A percentile compares a stretch with the other conserved stretches of the same genome.
Conservation (phyloP, 1,284 basidiomycete genomes). For the Moniliophthora roreri region DNA sequence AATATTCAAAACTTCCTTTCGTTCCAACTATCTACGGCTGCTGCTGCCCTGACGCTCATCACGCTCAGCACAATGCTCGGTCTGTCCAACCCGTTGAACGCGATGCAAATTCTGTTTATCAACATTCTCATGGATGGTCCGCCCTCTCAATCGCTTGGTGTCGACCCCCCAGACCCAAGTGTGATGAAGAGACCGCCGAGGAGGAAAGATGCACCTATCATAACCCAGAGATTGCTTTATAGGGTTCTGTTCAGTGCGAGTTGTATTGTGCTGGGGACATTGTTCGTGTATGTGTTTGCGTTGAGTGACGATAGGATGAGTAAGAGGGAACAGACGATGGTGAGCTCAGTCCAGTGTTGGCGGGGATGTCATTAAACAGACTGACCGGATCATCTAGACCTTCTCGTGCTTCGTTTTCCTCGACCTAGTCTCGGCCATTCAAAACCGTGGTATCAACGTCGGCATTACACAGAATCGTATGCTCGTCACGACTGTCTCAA, state of each 20-base stretch:
- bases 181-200: conserved; percentile 90
- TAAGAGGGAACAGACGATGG: conserved; percentile 92
- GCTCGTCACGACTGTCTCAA: conserved; percentile 84
- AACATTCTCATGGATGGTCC: conserved; percentile 99
- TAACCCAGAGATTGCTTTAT: conserved; percentile 70
- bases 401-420: conserved; percentile 97
- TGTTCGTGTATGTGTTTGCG: conserved; percentile 86
- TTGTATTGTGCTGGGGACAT: conserved; percentile 86
- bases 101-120: conserved; percentile 99
- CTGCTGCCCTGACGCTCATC: conserved; percentile 93
- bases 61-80: conserved; percentile 90
- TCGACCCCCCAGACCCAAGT: conserved; percentile 91
- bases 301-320: conserved; percentile 81
- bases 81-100: conserved; percentile 90
- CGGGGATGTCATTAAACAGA: conserved; percentile 6
- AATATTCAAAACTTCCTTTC: conserved; percentile 98
- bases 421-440: conserved; percentile 92
- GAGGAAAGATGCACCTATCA: conserved; percentile 86
- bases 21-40: conserved; percentile 96
- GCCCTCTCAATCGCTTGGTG: conserved; percentile 93
- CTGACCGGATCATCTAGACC: conserved; percentile 56
- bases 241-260: conserved; percentile 89
- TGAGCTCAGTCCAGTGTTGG: conserved; percentile 33
- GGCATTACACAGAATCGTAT: conserved; percentile 82
- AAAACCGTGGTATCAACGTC: conserved; percentile 89